Evolutionary conservation across 2,329 filamentous ascomycete genomes (phyloP).

Genomic region (Monosporascus sp.): DNA sequence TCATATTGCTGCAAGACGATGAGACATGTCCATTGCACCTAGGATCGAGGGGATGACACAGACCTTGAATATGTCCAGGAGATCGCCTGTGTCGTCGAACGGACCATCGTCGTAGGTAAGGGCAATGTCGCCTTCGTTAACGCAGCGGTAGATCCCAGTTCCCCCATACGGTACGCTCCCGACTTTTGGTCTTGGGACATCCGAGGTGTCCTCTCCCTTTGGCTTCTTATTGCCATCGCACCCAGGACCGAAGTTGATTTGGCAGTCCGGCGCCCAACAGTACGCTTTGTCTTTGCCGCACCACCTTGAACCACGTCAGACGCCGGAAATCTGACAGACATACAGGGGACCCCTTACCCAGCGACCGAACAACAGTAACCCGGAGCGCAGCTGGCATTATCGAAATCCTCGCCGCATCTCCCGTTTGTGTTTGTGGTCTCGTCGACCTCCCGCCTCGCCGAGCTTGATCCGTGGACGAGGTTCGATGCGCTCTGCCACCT

Average conservation of each 20-base stretch:
- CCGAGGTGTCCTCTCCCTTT: not conserved
- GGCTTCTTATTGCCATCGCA: not conserved
- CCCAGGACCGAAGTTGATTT: not conserved
- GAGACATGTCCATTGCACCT: not conserved
- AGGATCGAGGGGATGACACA: not conserved
- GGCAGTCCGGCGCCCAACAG: not conserved
- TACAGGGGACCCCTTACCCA: not conserved
- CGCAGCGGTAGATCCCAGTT: slow-evolving; percentile 6
- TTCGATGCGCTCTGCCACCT: not conserved
- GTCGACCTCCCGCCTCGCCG: not conserved
- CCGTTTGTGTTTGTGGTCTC: not conserved
- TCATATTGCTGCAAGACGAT: slow-evolving; percentile 38
- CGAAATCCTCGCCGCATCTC: not conserved
- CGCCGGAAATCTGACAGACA: not conserved
- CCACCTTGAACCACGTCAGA: not conserved
- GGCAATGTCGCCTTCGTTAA: slow-evolving; percentile 14
- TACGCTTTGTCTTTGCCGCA: not conserved
- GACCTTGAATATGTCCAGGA: slow-evolving; percentile 13
- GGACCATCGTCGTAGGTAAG: slow-evolving; percentile 20
- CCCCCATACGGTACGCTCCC: slow-evolving; percentile 9
- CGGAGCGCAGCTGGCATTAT: not conserved
- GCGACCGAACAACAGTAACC: not conserved
- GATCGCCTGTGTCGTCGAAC: slow-evolving; percentile 16
- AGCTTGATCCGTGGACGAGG: not conserved
- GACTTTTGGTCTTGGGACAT: slow-evolving; percentile 4